Evolutionary conservation across 306 rosid species (phyloP), one percentile per base, ranked within the genome.

Genomic region (Hippophae rhamnoides): DNA sequence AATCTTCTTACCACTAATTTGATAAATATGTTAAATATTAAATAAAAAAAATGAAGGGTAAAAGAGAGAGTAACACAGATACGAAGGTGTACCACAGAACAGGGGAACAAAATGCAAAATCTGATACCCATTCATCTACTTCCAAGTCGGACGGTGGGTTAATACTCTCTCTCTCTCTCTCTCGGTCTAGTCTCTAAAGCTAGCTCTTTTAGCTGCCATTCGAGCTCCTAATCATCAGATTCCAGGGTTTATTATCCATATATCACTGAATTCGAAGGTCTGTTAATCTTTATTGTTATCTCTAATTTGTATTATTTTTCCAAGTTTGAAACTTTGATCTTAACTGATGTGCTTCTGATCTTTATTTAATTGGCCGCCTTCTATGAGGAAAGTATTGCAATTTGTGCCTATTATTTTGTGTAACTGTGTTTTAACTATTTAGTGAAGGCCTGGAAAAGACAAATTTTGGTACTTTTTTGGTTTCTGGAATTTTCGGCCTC

Each of bases 161-260:
- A 68, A 66, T 18, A 18, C 1, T 45, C 66, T 60, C 68, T 62
- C 65, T 12, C 38, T 31, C 38, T 31, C 38, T 31, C 38, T 31
- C 69, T 42, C 1, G 23, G 23, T 18, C 23, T 18, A 18, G 1
- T 18, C 45, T 46, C 47, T 23, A 38, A 8, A 25, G 6, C 45
- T 52, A n/a, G 13, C 46, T 51, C 12, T 25, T 58, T 57, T 61
- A 56, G 44, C 56, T 57, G 56, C 26, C 61, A 57, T 61, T 73
- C 59, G 45, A 55, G 40, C 66, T 40, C 51, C 68, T 62, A 52
- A 62, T 70, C 58, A 40, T 44, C 5, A 31, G 47, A 13, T 60
- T 71, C 70, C 61, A 60, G 58, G 84, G 77, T 60, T 68, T 64
- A 64, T 31, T 54, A 43, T 4, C 46, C 55, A 60, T 3, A 60